Percentiles rank a stretch among this genome's conserved stretches.
phyloP scores from a whole-genome alignment of 1,284 basidiomycete species.

The Takashimella tepidaria region DNA sequence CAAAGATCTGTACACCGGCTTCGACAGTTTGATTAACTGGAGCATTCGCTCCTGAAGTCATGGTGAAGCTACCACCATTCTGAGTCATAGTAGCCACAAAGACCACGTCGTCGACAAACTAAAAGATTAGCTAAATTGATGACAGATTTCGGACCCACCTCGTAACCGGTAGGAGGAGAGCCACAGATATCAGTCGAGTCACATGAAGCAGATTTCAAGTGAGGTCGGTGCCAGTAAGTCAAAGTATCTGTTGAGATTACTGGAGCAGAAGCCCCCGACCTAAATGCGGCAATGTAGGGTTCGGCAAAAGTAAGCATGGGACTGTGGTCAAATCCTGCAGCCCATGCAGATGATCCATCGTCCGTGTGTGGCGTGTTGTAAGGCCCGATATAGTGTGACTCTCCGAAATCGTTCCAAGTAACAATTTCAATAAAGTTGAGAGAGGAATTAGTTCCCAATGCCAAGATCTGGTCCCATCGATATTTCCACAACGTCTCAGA shows the following conservation, averaged over 20 bases:
- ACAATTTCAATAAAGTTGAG: constrained; percentile 45
- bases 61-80: constrained; percentile 34
- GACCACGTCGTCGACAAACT: constrained; percentile 35
- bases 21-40: constrained; percentile 24
- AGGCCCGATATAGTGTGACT: constrained; percentile 45
- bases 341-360: constrained; percentile 42
- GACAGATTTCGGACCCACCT: constrained; percentile 18
- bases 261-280: constrained; percentile 26
- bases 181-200: constrained; percentile 44
- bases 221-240: constrained; percentile 47
- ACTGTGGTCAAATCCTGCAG: constrained; percentile 39
- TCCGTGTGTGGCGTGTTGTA: constrained; percentile 36
- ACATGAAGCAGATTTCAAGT: constrained; percentile 39
- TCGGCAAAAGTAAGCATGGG: constrained; percentile 43
- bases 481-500: constrained; percentile 44
- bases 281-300: constrained; percentile 48
- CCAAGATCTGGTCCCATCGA: constrained; percentile 45
- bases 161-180: constrained; percentile 37
- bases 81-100: constrained; percentile 42
- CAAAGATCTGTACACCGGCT: constrained; percentile 34
- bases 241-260: constrained; percentile 38
- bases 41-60: constrained; percentile 37
- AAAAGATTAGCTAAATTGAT: not conserved
- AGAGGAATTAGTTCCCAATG: constrained; percentile 18
- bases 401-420: constrained; percentile 49